Evolutionary conservation across 306 rosid genomes (phyloP).

Genomic region (Lathyrus sativus): DNA sequence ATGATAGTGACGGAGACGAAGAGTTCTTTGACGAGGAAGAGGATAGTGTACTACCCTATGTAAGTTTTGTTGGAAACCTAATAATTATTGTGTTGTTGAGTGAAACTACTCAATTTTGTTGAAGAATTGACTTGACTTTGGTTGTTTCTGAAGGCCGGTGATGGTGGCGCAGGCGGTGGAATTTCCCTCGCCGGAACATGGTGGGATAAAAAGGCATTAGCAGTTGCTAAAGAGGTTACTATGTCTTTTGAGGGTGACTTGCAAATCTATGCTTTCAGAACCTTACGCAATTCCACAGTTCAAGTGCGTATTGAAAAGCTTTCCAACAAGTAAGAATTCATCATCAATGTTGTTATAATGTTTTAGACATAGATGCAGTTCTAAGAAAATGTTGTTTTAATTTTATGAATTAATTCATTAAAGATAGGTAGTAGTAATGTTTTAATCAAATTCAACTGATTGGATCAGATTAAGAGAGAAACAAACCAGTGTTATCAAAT

Average conservation of each 20-base stretch:
- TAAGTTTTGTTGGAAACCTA: conserved; percentile 39
- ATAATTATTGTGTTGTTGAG: not conserved
- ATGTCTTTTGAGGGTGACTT: conserved; percentile 70
- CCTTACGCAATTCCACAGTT: conserved; percentile 64
- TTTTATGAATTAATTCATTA: not conserved
- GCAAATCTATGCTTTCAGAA: conserved; percentile 77
- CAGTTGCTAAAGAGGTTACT: conserved; percentile 75
- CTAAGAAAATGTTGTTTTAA: not conserved
- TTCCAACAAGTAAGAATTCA: conserved; percentile 63
- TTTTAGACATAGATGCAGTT: not conserved
- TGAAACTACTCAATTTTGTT: not conserved
- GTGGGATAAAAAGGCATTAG: conserved; percentile 91
- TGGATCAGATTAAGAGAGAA: not conserved
- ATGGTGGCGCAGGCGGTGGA: conserved; percentile 91
- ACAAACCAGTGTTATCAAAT: not conserved
- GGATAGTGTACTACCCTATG: conserved; percentile 55
- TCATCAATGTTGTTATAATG: not conserved
- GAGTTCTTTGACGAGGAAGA: not conserved
- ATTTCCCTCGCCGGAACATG: conserved; percentile 79
- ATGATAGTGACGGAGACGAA: not conserved
- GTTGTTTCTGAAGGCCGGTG: conserved; percentile 69
- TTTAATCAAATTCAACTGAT: not conserved
- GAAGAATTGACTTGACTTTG: not conserved
- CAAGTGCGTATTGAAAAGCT: conserved; percentile 86
- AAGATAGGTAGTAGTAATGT: not conserved